Conservation (phyloP, 768 basidiomycete species). For the Vararia minispora region DNA sequence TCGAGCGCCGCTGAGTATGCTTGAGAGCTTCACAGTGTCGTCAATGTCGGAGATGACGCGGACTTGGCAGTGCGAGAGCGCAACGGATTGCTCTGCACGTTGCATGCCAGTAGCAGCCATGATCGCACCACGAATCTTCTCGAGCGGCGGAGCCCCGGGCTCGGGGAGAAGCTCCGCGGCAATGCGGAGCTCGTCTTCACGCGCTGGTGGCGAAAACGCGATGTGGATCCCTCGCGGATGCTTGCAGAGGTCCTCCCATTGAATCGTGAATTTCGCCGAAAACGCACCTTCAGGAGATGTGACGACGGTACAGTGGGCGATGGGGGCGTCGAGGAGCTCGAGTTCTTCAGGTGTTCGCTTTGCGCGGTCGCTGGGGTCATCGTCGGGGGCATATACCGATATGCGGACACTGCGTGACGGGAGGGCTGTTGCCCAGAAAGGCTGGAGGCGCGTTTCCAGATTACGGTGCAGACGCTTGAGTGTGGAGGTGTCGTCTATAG, state of each 20-base stretch:
- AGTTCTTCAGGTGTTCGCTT: no score
- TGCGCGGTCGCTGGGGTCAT: slow-evolving; percentile 7
- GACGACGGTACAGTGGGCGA: slow-evolving; percentile 36
- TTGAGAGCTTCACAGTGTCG: slow-evolving; percentile 80
- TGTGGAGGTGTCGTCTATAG: slow-evolving; percentile 11
- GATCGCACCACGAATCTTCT: no score
- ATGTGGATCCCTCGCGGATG: slow-evolving; percentile 50
- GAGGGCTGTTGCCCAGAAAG: slow-evolving; percentile 73
- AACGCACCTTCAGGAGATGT: slow-evolving; percentile 71
- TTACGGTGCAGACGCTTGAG: slow-evolving; percentile 58
- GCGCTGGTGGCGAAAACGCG: slow-evolving; percentile 37
- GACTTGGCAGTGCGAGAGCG: slow-evolving; percentile 50
- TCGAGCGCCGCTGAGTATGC: slow-evolving; percentile 69
- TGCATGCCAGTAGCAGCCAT: slow-evolving; percentile 14
- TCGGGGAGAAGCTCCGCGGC: slow-evolving; percentile 36
- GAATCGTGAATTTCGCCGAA: slow-evolving; percentile 45
- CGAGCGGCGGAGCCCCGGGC: slow-evolving; percentile 13
- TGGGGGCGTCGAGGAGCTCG: slow-evolving; percentile 23
- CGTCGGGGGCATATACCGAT: slow-evolving; percentile 40
- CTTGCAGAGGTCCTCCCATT: slow-evolving; percentile 57
- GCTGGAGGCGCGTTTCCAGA: slow-evolving; percentile 62
- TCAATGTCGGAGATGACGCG: slow-evolving; percentile 91
- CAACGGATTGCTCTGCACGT: slow-evolving; percentile 16
- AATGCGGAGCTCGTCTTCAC: slow-evolving; percentile 41
- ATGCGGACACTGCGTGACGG: slow-evolving; percentile 51